Percentiles rank a stretch among this genome's conserved stretches.
phyloP scores from a whole-genome alignment of 2,329 filamentous ascomycete genomes.

The Penicillium sp. region DNA sequence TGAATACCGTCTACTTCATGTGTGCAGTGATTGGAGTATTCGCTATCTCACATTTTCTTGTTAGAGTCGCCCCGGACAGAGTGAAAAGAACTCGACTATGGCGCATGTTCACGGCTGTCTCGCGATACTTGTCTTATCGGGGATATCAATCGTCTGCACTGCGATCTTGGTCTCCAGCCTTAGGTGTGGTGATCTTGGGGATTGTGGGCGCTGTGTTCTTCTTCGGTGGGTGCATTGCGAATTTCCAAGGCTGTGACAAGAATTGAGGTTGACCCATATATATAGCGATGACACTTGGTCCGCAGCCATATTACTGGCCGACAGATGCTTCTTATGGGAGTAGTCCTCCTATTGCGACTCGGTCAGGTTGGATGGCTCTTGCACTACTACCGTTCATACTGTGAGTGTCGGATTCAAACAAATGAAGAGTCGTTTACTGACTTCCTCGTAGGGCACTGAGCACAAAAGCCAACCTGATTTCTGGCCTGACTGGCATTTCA shows the following conservation, averaged over 20 bases:
- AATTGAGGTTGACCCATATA: not conserved
- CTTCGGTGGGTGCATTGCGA: slow-evolving; percentile 34
- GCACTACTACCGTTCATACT: slow-evolving; percentile 55
- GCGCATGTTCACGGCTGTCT: slow-evolving; percentile 36
- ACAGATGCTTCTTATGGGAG: slow-evolving; percentile 48
- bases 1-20: slow-evolving; percentile 56
- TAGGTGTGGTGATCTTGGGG: slow-evolving; percentile 47
- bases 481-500: slow-evolving; percentile 54
- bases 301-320: slow-evolving; percentile 58
- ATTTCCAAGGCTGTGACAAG: not conserved
- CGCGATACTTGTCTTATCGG: slow-evolving; percentile 46
- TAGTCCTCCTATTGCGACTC: slow-evolving; percentile 55
- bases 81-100: slow-evolving; percentile 29
- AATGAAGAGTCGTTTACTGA: slow-evolving; percentile 2
- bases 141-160: slow-evolving; percentile 36
- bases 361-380: slow-evolving; percentile 54
- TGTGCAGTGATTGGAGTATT: slow-evolving; percentile 52
- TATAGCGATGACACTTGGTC: slow-evolving; percentile 49
- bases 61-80: slow-evolving; percentile 30
- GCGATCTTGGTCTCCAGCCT: slow-evolving; percentile 46
- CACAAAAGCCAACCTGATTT: slow-evolving; percentile 58
- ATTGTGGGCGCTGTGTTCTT: slow-evolving; percentile 49
- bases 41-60: slow-evolving; percentile 41
- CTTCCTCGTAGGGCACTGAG: slow-evolving; percentile 42
- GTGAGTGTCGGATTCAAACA: slow-evolving; percentile 21